Evolutionary conservation across 176 grass and related monocot genomes (phyloP).

Genomic region (Zoysia pacifica): DNA sequence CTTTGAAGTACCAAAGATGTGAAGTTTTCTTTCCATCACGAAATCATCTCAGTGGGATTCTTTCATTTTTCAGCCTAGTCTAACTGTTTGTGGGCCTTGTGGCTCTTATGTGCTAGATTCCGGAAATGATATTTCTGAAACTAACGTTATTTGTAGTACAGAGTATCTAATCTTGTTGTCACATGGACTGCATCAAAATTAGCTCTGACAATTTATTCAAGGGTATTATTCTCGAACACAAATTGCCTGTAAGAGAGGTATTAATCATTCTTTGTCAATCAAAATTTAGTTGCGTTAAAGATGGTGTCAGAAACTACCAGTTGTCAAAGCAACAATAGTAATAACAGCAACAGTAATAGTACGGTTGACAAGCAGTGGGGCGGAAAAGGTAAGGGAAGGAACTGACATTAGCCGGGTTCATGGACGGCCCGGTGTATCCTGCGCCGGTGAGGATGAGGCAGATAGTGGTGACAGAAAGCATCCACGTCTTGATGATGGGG

Average conservation of each 20-base stretch:
- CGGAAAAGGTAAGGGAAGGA: background rate
- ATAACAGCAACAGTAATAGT: background rate
- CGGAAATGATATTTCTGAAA: too few relatives aligned
- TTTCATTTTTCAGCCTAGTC: too few relatives aligned
- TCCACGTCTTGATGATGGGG: constrained; percentile 27
- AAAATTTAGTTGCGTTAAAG: background rate
- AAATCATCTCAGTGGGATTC: too few relatives aligned
- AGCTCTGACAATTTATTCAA: too few relatives aligned
- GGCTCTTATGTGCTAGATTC: too few relatives aligned
- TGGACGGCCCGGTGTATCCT: constrained; percentile 30
- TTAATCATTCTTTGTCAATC: background rate
- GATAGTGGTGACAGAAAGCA: constrained; percentile 24
- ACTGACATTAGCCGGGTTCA: constrained; percentile 39
- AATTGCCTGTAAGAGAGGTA: too few relatives aligned
- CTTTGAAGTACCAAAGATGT: too few relatives aligned
- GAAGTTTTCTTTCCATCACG: too few relatives aligned
- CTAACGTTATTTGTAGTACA: background rate
- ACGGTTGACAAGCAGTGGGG: background rate
- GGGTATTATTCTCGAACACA: too few relatives aligned
- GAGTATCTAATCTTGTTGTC: too few relatives aligned
- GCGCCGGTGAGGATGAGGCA: constrained; percentile 22
- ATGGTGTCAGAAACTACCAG: background rate
- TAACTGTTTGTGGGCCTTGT: too few relatives aligned
- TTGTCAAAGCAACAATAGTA: background rate
- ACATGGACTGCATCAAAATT: too few relatives aligned